Evolutionary conservation across 2,329 filamentous ascomycete genomes (phyloP).

Genomic region (Xylaria hypoxylon): DNA sequence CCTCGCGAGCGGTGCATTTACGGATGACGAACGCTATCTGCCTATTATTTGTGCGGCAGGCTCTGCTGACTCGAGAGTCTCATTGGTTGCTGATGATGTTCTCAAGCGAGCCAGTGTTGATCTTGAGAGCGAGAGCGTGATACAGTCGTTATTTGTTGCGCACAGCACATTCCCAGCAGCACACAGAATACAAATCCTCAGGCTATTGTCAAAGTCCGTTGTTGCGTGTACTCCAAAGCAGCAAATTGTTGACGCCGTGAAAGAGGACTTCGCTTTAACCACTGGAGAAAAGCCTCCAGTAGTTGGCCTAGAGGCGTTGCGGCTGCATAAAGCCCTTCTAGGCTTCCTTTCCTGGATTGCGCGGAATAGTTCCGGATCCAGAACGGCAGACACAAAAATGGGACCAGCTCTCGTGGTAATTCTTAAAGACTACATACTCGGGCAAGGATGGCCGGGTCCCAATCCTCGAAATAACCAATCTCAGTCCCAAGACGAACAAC

Average conservation of each 20-base stretch:
- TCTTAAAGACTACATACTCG: conserved; percentile 78
- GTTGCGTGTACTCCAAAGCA: conserved; percentile 76
- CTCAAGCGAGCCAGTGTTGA: conserved; percentile 82
- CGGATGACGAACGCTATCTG: conserved; percentile 83
- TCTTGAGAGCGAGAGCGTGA: conserved; percentile 74
- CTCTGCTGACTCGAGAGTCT: conserved; percentile 82
- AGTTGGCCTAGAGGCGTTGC: conserved; percentile 78
- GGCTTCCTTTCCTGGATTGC: conserved; percentile 89
- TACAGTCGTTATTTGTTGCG: conserved; percentile 75
- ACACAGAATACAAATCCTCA: conserved; percentile 81
- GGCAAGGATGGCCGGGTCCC: conserved; percentile 84
- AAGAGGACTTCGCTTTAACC: conserved; percentile 67
- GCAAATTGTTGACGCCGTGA: conserved; percentile 77
- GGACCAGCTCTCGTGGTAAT: conserved; percentile 75
- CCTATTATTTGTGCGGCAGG: conserved; percentile 86
- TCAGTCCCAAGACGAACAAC: conserved; percentile 67
- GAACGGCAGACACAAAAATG: conserved; percentile 70
- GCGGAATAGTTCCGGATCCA: conserved; percentile 70
- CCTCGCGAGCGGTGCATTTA: conserved; percentile 86
- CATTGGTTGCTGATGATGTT: conserved; percentile 87
- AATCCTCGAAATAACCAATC: conserved; percentile 57
- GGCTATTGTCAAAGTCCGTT: conserved; percentile 80
- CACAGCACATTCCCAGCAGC: conserved; percentile 80
- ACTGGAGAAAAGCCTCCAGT: conserved; percentile 52
- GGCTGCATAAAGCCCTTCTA: conserved; percentile 85